A percentile compares a stretch with the other conserved stretches of the same genome.
These are phyloP conservation scores for Diaporthe ampelina DNA, from an alignment of 2,329 filamentous ascomycete species.

Conservation along the genomic window DNA sequence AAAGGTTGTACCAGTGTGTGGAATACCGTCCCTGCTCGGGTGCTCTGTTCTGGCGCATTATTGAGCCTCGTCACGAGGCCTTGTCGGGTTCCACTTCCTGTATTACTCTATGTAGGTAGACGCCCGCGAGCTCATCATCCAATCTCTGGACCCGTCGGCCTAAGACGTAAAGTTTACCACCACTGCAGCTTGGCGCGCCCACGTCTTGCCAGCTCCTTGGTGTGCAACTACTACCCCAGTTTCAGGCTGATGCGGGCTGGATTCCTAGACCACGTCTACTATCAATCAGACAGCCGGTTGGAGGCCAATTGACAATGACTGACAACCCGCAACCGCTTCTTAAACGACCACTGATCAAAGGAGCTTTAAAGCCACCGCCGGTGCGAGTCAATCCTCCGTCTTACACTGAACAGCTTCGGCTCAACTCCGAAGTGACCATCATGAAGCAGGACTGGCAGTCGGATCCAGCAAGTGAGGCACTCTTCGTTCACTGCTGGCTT, in stretches of 20 bases:
- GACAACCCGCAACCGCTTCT: background rate
- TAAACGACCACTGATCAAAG: constrained; percentile 35
- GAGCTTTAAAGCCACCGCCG: constrained; percentile 27
- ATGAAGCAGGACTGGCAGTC: constrained; percentile 27
- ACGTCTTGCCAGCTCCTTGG: background rate
- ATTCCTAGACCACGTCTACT: background rate
- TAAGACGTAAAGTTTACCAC: constrained; percentile 19
- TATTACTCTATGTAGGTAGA: constrained; percentile 3
- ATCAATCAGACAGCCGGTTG: background rate
- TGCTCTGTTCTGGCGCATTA: background rate
- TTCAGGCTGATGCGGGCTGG: background rate
- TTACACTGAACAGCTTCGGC: constrained; percentile 26
- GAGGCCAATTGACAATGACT: constrained; percentile 4
- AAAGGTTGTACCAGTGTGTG: background rate
- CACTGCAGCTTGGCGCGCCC: constrained; percentile 14
- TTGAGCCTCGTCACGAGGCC: background rate
- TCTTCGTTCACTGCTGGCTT: background rate
- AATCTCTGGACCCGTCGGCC: constrained; percentile 29
- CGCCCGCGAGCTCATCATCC: background rate
- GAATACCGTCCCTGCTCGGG: background rate
- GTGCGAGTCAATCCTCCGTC: constrained; percentile 10
- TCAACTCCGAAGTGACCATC: constrained; percentile 31
- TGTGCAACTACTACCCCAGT: background rate
- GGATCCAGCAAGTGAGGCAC: constrained; percentile 11
- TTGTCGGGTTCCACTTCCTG: constrained; percentile 14